Evolutionary conservation across 139 green algal species (phyloP), one percentile per base, ranked within the genome.

Genomic region (Tetraselmis chui): DNA sequence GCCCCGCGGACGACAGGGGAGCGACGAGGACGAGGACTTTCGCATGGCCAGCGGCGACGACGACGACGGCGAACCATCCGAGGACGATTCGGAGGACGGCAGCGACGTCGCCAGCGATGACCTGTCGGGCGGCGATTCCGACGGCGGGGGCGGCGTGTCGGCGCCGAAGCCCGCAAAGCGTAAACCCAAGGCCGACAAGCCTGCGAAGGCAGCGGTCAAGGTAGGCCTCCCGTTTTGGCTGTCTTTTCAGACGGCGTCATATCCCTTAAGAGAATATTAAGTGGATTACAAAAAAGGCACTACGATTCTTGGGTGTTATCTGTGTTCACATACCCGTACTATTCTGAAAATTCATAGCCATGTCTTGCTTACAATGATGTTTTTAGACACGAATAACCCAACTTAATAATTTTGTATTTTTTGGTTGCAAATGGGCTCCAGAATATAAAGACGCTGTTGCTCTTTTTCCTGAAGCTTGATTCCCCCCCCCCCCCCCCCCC

Each of bases 201-300:
- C 74, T 76, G 80, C 59, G 31, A 89, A 86, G 88, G 87, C 91
- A 81, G 90, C 88, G 31, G 82, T 86, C 45, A 81, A 85, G 32
- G 59, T 23, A 23, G n/a, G n/a, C n/a, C n/a, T n/a, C n/a, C n/a
- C n/a, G n/a, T n/a, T n/a, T n/a, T n/a, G n/a, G 23, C 59, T 23
- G 23, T 75, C 22, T 22, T 75, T 75, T n/a, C 59, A 75, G 59
- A 75, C 23, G 59, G 23, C 22, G 23, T 75, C 23, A 75, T 75
- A 22, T 75, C 59, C 59, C 59, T 23, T 23, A 22, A 22, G 59
- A 22, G 23, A 22, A 75, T n/a, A 75, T 23, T n/a, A 22, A 75
- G 59, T n/a, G 23, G n/a, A n/a, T n/a, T n/a, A n/a, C n/a, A n/a
- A n/a, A n/a, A n/a, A n/a, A n/a, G n/a, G n/a, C n/a, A n/a, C n/a